These are phyloP conservation scores for Acanthamoeba castellanii DNA, from an alignment of 208 protist species.

Conservation along the genomic window DNA sequence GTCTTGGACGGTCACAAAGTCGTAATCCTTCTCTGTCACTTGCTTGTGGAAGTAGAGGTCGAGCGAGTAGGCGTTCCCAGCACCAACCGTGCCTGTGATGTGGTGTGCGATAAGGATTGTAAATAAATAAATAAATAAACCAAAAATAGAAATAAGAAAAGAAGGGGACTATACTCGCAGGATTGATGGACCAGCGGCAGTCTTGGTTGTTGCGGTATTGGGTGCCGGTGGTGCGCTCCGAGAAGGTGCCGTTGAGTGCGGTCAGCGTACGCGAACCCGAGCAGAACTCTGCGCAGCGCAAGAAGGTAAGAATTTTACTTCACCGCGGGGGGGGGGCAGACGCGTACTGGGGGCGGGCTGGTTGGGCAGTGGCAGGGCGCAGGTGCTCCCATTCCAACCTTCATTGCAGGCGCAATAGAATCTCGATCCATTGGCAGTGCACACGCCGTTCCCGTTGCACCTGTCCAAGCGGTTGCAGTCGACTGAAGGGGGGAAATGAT, in stretches of 20 bases:
- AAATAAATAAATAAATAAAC: not conserved
- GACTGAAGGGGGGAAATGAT: not conserved
- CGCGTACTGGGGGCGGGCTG: not conserved
- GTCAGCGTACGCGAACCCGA: not conserved
- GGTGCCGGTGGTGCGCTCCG: not conserved
- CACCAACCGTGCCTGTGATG: not conserved
- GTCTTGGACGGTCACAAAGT: not conserved
- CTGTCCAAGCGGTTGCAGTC: not conserved
- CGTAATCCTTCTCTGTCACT: not conserved
- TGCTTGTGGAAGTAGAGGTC: not conserved
- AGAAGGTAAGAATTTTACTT: too few relatives aligned
- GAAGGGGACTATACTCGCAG: not conserved
- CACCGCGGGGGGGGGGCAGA: too few relatives aligned
- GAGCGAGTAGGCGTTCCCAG: not conserved
- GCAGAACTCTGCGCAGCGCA: not conserved
- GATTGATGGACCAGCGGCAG: not conserved
- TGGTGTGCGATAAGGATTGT: not conserved
- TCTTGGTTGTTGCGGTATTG: not conserved
- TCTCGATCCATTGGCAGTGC: not conserved
- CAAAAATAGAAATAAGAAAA: not conserved
- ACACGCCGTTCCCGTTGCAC: not conserved
- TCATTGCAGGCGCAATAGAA: not conserved
- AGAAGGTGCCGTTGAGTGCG: not conserved
- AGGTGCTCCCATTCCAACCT: not conserved
- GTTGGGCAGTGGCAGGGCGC: too few relatives aligned